Conservation (phyloP, 306 rosid genomes). For the Hylodesmum podocarpum region DNA sequence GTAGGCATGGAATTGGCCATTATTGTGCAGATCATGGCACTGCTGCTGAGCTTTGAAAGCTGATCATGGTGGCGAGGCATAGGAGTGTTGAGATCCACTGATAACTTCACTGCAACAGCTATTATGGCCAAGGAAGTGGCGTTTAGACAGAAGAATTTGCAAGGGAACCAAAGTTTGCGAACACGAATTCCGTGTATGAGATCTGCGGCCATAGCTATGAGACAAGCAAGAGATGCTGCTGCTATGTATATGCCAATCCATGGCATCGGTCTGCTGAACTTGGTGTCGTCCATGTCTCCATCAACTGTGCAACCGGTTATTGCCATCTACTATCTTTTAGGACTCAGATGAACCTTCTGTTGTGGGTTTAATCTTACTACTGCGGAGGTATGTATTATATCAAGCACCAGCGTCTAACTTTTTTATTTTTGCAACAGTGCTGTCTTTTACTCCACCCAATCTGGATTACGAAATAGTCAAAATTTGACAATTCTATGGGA, state of each 20-base stretch:
- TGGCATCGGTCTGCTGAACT: slow-evolving; percentile 81
- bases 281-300: slow-evolving; percentile 58
- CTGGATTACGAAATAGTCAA: not conserved
- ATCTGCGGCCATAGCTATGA: slow-evolving; percentile 63
- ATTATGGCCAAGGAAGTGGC: slow-evolving; percentile 80
- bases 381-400: not conserved
- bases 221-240: slow-evolving; percentile 64
- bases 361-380: not conserved
- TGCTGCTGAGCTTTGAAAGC: slow-evolving; percentile 77
- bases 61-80: slow-evolving; percentile 83
- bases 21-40: slow-evolving; percentile 63
- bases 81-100: slow-evolving; percentile 77
- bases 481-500: not conserved
- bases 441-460: not conserved
- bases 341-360: not conserved
- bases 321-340: slow-evolving; percentile 43
- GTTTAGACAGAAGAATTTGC: slow-evolving; percentile 64
- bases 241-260: slow-evolving; percentile 91
- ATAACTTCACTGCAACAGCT: slow-evolving; percentile 60
- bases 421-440: not conserved
- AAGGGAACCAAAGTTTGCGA: slow-evolving; percentile 77
- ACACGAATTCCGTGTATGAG: slow-evolving; percentile 53
- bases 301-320: slow-evolving; percentile 48
- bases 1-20: slow-evolving; percentile 87
- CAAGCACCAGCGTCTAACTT: not conserved